phyloP scores from a whole-genome alignment of 441 rosid genomes.

The Flueggea neowawraea region DNA sequence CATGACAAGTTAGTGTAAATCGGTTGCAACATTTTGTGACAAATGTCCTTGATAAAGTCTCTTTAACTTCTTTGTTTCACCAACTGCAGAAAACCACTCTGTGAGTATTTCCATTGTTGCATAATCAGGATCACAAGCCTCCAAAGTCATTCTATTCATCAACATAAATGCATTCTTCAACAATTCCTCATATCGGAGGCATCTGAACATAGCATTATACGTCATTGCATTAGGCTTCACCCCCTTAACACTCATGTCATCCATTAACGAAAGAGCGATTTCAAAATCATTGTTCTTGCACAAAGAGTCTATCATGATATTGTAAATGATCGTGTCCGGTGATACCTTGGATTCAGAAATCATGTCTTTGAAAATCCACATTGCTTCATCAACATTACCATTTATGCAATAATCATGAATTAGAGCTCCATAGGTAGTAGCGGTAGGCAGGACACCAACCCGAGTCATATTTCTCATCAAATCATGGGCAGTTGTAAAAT shows the following conservation, averaged over 20 bases:
- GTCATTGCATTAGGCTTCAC: conserved; percentile 63
- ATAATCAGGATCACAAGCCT: conserved; percentile 62
- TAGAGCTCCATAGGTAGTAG: conserved; percentile 53
- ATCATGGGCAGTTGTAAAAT: conserved; percentile 35
- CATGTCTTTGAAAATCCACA: conserved; percentile 57
- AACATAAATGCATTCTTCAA: conserved; percentile 41
- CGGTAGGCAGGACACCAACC: conserved; percentile 53
- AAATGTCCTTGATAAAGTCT: conserved; percentile 41
- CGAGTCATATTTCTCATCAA: conserved; percentile 47
- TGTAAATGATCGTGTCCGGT: conserved; percentile 67
- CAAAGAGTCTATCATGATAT: conserved; percentile 53
- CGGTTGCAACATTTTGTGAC: too few relatives aligned
- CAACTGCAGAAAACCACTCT: conserved; percentile 60
- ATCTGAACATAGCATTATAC: conserved; percentile 64
- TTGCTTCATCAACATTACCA: conserved; percentile 49
- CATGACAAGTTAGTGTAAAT: too few relatives aligned
- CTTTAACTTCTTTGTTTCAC: conserved; percentile 49
- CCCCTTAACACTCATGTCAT: conserved; percentile 51
- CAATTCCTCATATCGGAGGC: conserved; percentile 43
- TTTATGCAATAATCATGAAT: conserved; percentile 57
- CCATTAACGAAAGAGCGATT: conserved; percentile 48
- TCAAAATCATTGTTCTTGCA: conserved; percentile 44
- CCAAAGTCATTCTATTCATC: conserved; percentile 64
- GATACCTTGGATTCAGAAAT: conserved; percentile 31
- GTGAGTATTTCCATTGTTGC: conserved; percentile 63